A percentile compares a stretch with the other conserved stretches of the same genome.
Evolutionary conservation across 2,329 filamentous ascomycete genomes (phyloP).

Genomic region (Curvularia hawaiiensis): DNA sequence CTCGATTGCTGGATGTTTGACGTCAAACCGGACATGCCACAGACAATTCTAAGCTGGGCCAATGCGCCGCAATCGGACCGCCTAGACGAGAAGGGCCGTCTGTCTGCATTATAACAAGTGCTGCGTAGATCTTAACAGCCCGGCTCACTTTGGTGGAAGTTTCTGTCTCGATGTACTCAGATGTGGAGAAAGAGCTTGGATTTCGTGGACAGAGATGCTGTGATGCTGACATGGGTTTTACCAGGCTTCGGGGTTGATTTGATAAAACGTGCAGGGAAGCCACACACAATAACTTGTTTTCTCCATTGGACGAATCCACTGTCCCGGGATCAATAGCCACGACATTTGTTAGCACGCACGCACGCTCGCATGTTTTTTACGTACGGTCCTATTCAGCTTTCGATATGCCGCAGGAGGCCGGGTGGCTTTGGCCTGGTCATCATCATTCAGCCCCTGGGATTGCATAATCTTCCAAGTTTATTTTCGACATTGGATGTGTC

Average conservation of each 20-base stretch:
- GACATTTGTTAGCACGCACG: not conserved
- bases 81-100: not conserved
- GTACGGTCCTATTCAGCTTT: not conserved
- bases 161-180: not conserved
- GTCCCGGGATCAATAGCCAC: not conserved
- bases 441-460: not conserved
- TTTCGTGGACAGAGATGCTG: not conserved
- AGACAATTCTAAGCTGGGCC: not conserved
- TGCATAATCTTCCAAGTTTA: not conserved
- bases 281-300: not conserved
- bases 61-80: not conserved
- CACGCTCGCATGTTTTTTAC: not conserved
- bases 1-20: constrained; percentile 5
- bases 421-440: not conserved
- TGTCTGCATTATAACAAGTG: not conserved
- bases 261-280: not conserved
- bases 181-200: not conserved
- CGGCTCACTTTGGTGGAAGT: not conserved
- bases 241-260: not conserved
- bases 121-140: not conserved
- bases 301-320: not conserved
- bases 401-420: not conserved
- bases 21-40: not conserved
- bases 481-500: not conserved
- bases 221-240: not conserved